Base-by-base conservation (phyloP, 345 rosid species). In the Rubroshorea leprosula region DNA sequence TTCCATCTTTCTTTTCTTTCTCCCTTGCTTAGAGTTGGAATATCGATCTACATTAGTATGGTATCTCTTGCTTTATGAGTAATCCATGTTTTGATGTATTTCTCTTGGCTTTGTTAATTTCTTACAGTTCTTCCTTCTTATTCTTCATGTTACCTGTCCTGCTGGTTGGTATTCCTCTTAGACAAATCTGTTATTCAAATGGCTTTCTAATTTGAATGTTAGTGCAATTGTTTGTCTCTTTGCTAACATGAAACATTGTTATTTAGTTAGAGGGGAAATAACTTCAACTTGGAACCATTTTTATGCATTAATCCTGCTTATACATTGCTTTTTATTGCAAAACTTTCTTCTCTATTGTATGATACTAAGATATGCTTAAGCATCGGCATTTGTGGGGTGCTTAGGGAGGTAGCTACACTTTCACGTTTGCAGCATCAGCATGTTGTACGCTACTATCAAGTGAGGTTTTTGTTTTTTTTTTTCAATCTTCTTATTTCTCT, bases 371-470 rank as follows among this genome's bases (percentile, higher is more conserved):
- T 64, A 26, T 64, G 35, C 72, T 52, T 52, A 26, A 51, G 55
- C 61, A 60, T 69, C 29, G 57, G 69, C 50, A 23, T 22, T 62
- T 16, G 22, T 57, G 78, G 73, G 72, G 44, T 81, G 47, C 68
- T 69, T 72, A 92, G 98, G 83, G 98, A 92, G 77, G 98, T 92
- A 63, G 89, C 96, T 11, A 92, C 98, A 41, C 95, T 92, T 62
- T 86, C 98, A 6, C 98, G 96, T 45, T 80, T 92, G 77, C 96
- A 92, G 61, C 98, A 92, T 86, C 95, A 78, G n/a, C 98, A 92
- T 79, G 96, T 92, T 56, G 98, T 92, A 52, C 98, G 98, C 41
- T 92, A 92, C 73, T 92, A 89, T 82, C 98, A 92, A 90, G 98
- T 92, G 49, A 59, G 66, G 41, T 27, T 50, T 60, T 46, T 51